Evolutionary conservation across 257 asterid genomes (phyloP).

Genomic region (Gardenia jasminoides): DNA sequence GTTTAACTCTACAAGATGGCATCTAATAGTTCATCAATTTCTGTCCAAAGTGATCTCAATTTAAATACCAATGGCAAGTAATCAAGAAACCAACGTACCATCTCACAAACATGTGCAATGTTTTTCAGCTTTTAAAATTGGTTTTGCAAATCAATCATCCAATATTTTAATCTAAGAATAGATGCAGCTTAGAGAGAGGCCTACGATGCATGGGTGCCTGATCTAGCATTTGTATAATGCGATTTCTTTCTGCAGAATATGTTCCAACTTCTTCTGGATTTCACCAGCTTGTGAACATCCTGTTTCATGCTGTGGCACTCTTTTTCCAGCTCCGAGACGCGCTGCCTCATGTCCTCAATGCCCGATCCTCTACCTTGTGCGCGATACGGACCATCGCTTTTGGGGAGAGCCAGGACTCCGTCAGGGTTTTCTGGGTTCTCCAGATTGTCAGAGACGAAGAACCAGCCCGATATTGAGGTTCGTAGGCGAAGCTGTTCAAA

Average conservation of each 20-base stretch:
- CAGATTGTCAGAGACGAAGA: conserved; percentile 71
- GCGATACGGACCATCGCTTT: conserved; percentile 25
- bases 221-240: conserved; percentile 14
- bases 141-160: background rate
- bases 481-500: conserved; percentile 84
- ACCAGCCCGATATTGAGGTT: conserved; percentile 88
- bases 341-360: conserved; percentile 66
- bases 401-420: conserved; percentile 36
- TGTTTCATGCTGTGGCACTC: conserved; percentile 78
- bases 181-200: background rate
- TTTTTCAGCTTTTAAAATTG: background rate
- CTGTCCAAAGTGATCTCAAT: background rate
- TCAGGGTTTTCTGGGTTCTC: conserved; percentile 54
- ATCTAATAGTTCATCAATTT: too few relatives aligned
- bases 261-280: conserved; percentile 71
- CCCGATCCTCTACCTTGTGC: conserved; percentile 24
- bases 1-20: too few relatives aligned
- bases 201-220: conserved; percentile 11
- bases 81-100: background rate
- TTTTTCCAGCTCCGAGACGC: conserved; percentile 72
- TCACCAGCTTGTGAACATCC: conserved; percentile 60
- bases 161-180: background rate
- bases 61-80: background rate
- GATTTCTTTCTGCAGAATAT: conserved; percentile 70
- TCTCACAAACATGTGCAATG: background rate